A percentile compares a stretch with the other conserved stretches of the same genome.
Conservation (phyloP, 2,329 filamentous ascomycete species). For the Shiraia sp. region DNA sequence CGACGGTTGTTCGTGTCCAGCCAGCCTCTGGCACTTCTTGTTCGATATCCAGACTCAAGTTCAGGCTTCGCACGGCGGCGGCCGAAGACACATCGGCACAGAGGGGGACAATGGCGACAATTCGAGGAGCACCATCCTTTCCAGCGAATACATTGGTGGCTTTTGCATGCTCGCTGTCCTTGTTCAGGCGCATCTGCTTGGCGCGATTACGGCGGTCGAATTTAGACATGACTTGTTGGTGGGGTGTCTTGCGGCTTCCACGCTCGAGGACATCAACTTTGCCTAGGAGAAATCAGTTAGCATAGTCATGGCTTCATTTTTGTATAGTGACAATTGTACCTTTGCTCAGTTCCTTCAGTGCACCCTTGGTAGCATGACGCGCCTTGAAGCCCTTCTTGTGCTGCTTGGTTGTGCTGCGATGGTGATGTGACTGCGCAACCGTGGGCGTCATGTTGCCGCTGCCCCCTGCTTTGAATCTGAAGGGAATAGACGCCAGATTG, state of each 20-base stretch:
- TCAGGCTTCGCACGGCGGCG: conserved; percentile 70
- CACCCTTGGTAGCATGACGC: conserved; percentile 84
- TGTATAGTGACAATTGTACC: conserved; percentile 54
- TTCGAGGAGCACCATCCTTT: conserved; percentile 80
- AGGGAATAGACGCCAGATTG: conserved; percentile 59
- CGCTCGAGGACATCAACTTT: conserved; percentile 74
- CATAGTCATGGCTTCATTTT: neutral
- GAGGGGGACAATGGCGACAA: conserved; percentile 86
- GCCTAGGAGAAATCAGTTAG: conserved; percentile 57
- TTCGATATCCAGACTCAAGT: conserved; percentile 78
- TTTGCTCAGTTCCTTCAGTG: conserved; percentile 82
- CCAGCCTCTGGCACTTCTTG: conserved; percentile 63
- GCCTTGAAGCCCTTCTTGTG: conserved; percentile 91
- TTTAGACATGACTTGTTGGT: conserved; percentile 97
- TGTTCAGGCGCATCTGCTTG: conserved; percentile 82
- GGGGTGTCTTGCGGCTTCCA: conserved; percentile 80
- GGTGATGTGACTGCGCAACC: conserved; percentile 70
- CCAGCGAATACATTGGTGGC: conserved; percentile 83
- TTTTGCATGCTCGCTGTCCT: conserved; percentile 80
- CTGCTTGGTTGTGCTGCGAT: conserved; percentile 89
- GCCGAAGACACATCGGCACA: conserved; percentile 72
- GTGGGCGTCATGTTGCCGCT: conserved; percentile 69
- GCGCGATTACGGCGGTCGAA: conserved; percentile 93
- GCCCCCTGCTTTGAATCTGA: conserved; percentile 81
- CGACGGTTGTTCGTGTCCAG: conserved; percentile 69